Evolutionary conservation across 2,329 filamentous ascomycete species (phyloP), one percentile per base, ranked within the genome.

Genomic region (Aspergillus pseudoterreus): DNA sequence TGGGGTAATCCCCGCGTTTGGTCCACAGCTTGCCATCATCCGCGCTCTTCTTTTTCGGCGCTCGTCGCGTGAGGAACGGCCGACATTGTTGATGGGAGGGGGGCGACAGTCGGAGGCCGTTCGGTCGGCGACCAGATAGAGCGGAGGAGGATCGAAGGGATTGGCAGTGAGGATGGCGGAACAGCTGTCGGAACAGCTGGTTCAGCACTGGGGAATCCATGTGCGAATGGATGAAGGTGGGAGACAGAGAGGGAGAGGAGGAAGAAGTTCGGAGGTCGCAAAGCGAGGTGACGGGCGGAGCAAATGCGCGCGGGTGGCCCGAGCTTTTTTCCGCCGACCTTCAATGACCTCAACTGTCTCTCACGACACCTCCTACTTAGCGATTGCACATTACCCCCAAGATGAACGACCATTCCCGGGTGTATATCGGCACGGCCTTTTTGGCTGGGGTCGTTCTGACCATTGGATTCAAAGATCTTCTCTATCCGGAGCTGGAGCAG

Each of bases 121-220:
- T 42, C 47, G 56, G 49, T 48, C 56, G 56, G 54, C 57, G 62
- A 51, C 52, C 52, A 24, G 59, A 49, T 46, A 60, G 47, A 33
- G 57, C 53, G 51, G 63, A 63, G 52, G 65, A 66, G 49, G 71
- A 75, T 49, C 77, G 75, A 58, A 80, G 70, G 49, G 78, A 76
- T 64, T 81, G 79, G 66, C 85, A 87, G 45, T 83, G 79, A 44
- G 83, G 82, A 64, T 92, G 88, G 42, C 84, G 83, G 63, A 95
- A 95, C 39, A 97, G 82, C 76, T 90, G 88, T 63, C 88, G 84
- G 65, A 96, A 92, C 67, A 96, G 80, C 67, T 86, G 87, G 45
- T 83, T 83, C 59, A 91, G 80, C 56, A 89, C 77, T 53, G 87
- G 86, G 15, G 89, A 92, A 75, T 96, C 91, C 91, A 96, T 95